Evolutionary conservation across 768 basidiomycete species (phyloP), one percentile per base, ranked within the genome.

Genomic region (Cubamyces sp.): DNA sequence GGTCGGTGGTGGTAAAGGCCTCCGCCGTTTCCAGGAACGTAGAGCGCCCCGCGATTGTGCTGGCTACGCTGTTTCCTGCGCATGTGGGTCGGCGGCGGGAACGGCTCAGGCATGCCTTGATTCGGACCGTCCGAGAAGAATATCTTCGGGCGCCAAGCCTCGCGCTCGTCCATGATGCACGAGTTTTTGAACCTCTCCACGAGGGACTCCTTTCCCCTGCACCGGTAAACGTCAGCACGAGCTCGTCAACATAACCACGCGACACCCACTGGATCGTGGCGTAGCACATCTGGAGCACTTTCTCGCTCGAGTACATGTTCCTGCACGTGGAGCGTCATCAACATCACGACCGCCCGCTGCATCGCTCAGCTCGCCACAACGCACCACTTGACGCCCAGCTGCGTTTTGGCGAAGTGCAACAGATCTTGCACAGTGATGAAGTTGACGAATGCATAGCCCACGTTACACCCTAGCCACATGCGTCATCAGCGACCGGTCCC

Each of bases 151-250:
- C 90, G 84, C 88, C 91, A 94, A 15, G 83, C 81, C 70, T 88
- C 87, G 37, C 84, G 84, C 72, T 92, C 90, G 74, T 94, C 91
- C 91, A 95, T 94, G 61, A 94, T 91, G 56, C 87, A 82, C 26
- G 92, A 94, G 69, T 94, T 95, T 71, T 91, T 91, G 82, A 96
- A 96, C 74, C 95, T 94, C 72, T 92, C 91, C 51, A 96, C 87
- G 41, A 94, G 83, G 0, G 92, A 89, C 74, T 93, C 91, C 72
- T 96, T 96, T 50, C 94, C 94, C 78, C 91, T 90, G 68, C 25
- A 39, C 50, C 15, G 21, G 43, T n/a, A 59, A 21, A 37, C 11
- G 21, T 57, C 28, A 54, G 54, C 7, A 34, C 18, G 30, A 28
- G 41, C 6, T 25, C 41, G n/a, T 11, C 16, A 12, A 6, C 0